A percentile compares a stretch with the other conserved stretches of the same genome.
Conservation (phyloP, 1,139 yeast species). For the Blastobotrys malaysiensis region DNA sequence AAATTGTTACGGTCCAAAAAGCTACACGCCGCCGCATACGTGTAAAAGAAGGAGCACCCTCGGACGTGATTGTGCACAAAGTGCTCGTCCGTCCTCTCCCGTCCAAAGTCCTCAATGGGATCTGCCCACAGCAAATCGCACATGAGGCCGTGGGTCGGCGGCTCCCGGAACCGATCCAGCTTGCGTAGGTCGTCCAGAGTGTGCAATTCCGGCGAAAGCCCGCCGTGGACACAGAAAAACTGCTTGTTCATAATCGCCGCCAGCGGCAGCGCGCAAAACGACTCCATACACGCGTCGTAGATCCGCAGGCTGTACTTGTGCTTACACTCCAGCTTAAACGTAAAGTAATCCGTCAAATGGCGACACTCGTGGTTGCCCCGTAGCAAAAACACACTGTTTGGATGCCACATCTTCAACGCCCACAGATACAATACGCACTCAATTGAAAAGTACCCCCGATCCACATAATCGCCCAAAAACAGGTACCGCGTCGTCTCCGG, state of each 20-base stretch:
- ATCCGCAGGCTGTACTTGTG: conserved; percentile 69
- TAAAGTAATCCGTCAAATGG: conserved; percentile 89
- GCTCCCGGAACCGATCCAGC: conserved; percentile 81
- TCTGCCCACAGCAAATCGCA: conserved; percentile 97
- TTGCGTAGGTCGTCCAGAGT: conserved; percentile 63
- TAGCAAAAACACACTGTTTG: conserved; percentile 70
- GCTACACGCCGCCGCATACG: conserved; percentile 77
- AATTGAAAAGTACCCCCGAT: conserved; percentile 86
- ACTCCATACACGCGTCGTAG: conserved; percentile 69
- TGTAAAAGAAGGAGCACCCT: conserved; percentile 89
- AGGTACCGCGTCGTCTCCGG: conserved; percentile 72
- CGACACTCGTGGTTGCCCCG: conserved; percentile 96
- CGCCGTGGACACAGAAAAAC: conserved; percentile 96
- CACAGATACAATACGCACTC: conserved; percentile 82
- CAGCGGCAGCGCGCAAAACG: conserved; percentile 84
- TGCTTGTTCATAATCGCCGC: conserved; percentile 95
- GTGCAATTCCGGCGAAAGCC: conserved; percentile 81
- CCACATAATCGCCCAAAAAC: conserved; percentile 94
- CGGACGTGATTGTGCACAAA: conserved; percentile 71
- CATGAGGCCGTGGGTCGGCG: conserved; percentile 91
- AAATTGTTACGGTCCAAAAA: conserved; percentile 77
- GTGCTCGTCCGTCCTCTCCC: conserved; percentile 50
- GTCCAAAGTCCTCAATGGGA: conserved; percentile 85
- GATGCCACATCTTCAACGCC: conserved; percentile 74
- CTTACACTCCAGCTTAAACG: conserved; percentile 85